Evolutionary conservation across 768 basidiomycete genomes (phyloP).

Genomic region (Gloeophyllum trabeum): DNA sequence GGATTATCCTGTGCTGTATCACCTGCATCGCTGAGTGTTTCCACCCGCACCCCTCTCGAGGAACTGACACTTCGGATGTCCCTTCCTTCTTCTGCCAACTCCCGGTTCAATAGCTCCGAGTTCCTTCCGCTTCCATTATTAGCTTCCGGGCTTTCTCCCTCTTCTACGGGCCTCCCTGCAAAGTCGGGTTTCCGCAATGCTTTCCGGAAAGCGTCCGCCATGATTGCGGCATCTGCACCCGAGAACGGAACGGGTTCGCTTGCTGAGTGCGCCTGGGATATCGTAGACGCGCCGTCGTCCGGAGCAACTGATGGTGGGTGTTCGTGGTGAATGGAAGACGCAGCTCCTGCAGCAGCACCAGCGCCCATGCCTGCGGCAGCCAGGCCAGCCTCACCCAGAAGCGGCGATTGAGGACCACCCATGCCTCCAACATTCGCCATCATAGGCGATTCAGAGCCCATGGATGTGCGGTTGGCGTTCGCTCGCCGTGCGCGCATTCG

Average conservation of each 20-base stretch:
- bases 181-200: constrained; percentile 87
- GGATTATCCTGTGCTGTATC: constrained; percentile 36
- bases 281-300: constrained; percentile 69
- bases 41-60: constrained; percentile 69
- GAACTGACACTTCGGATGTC: constrained; percentile 79
- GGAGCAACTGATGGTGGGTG: constrained; percentile 31
- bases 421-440: constrained; percentile 47
- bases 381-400: constrained; percentile 26
- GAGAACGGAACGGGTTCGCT: constrained; percentile 66
- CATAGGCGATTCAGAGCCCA: constrained; percentile 78
- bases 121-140: constrained; percentile 18
- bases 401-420: constrained; percentile 33
- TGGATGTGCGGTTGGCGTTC: constrained; percentile 48
- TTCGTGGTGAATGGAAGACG: constrained; percentile 22
- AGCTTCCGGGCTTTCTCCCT: constrained; percentile 50
- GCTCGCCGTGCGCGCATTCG: constrained; percentile 43
- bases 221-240: constrained; percentile 81
- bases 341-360: constrained; percentile 16
- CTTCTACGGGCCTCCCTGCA: constrained; percentile 55
- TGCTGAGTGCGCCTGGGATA: constrained; percentile 46
- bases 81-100: constrained; percentile 82
- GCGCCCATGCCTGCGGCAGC: constrained; percentile 17
- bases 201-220: constrained; percentile 87
- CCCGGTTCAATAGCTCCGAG: constrained; percentile 45
- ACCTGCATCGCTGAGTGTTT: constrained; percentile 48